Percentiles rank a stretch among this genome's conserved stretches.
Conservation (phyloP, 208 protist genomes). For the Trypanosoma congolense region DNA sequence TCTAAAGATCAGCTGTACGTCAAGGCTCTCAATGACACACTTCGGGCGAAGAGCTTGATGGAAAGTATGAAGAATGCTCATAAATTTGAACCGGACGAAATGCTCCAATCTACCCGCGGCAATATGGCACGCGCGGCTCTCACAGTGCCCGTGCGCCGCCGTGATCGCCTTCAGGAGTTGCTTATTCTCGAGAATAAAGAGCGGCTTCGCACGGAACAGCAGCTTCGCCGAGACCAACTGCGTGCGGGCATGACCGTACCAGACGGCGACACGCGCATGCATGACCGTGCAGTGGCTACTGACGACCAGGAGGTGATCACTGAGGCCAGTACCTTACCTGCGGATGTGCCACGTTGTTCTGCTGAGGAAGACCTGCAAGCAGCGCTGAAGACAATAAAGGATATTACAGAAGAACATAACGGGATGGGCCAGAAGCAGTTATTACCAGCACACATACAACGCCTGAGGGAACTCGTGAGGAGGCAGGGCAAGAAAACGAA, state of each 20-base stretch:
- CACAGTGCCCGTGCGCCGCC: slow-evolving; percentile 74
- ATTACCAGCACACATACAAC: slow-evolving; percentile 42
- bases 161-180: slow-evolving; percentile 84
- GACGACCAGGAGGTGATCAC: slow-evolving; percentile 14
- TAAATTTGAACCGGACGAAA: slow-evolving; percentile 76
- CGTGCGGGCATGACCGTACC: slow-evolving; percentile 36
- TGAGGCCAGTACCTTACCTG: slow-evolving; percentile 23
- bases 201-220: slow-evolving; percentile 51
- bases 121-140: slow-evolving; percentile 48
- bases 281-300: slow-evolving; percentile 9
- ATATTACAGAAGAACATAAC: slow-evolving; percentile 43
- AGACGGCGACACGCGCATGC: slow-evolving; percentile 23
- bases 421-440: slow-evolving; percentile 11
- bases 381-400: slow-evolving; percentile 48
- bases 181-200: slow-evolving; percentile 81
- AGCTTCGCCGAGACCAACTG: slow-evolving; percentile 49
- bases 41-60: slow-evolving; percentile 48
- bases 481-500: slow-evolving; percentile 66
- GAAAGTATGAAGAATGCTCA: slow-evolving; percentile 62
- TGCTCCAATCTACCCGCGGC: slow-evolving; percentile 75
- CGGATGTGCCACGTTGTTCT: slow-evolving; percentile 39
- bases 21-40: slow-evolving; percentile 49
- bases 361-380: slow-evolving; percentile 55
- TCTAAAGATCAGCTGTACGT: slow-evolving; percentile 77
- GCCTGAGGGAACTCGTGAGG: slow-evolving; percentile 60